Conservation (phyloP, 768 basidiomycete species). For the Phanerochaete carnosa region DNA sequence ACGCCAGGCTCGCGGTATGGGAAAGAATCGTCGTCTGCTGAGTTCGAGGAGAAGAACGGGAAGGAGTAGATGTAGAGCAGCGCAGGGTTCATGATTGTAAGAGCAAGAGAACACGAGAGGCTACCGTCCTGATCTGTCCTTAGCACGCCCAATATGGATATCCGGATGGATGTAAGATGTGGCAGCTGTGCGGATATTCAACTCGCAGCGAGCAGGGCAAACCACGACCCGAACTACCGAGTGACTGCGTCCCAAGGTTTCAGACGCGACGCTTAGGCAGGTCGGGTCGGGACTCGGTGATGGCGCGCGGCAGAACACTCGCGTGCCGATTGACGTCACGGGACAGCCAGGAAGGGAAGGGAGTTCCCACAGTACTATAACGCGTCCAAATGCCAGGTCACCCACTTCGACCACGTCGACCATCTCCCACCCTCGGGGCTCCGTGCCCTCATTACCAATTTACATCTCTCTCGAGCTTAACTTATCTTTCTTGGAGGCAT, state of each 20-base stretch:
- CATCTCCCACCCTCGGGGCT: neutral
- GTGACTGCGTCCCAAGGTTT: too few relatives aligned
- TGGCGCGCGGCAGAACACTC: neutral
- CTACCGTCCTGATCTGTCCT: conserved; percentile 18
- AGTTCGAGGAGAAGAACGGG: neutral
- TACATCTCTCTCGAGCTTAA: neutral
- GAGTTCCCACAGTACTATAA: conserved; percentile 7
- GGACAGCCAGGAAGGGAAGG: neutral
- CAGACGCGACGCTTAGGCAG: too few relatives aligned
- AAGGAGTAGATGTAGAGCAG: conserved; percentile 7
- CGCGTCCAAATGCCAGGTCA: conserved; percentile 10
- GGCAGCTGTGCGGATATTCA: too few relatives aligned
- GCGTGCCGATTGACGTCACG: neutral
- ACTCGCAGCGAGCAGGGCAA: too few relatives aligned
- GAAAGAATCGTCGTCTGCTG: neutral
- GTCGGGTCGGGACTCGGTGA: too few relatives aligned
- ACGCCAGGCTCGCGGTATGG: conserved; percentile 19
- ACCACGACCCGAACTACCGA: too few relatives aligned
- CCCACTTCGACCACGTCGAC: conserved; percentile 1
- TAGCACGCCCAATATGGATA: too few relatives aligned
- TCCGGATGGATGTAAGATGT: too few relatives aligned
- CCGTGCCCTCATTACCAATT: neutral
- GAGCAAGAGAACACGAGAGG: conserved; percentile 21
- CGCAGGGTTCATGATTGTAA: conserved; percentile 7
- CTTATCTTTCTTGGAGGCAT: neutral